Conservation (phyloP, 2,329 filamentous ascomycete species). For the Fusarium agapanthi region DNA sequence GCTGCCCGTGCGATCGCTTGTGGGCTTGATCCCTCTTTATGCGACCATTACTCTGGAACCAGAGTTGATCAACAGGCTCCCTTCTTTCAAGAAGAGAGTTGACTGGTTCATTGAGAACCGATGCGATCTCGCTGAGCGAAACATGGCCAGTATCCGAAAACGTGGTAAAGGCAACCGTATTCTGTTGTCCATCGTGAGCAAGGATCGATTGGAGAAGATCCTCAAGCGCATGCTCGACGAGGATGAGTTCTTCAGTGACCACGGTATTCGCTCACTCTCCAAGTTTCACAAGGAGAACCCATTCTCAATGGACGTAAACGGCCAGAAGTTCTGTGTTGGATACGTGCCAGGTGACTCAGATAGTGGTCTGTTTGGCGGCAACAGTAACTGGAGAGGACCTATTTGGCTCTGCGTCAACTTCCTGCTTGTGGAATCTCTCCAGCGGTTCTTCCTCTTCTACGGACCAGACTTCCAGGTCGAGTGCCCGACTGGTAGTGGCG, state of each 20-base stretch:
- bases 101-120: slow-evolving; percentile 95
- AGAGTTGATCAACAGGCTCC: slow-evolving; percentile 89
- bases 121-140: slow-evolving; percentile 86
- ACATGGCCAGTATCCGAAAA: slow-evolving; percentile 92
- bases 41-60: slow-evolving; percentile 92
- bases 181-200: slow-evolving; percentile 88
- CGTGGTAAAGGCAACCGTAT: slow-evolving; percentile 91
- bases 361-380: slow-evolving; percentile 92
- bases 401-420: slow-evolving; percentile 98
- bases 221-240: slow-evolving; percentile 92
- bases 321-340: slow-evolving; percentile 84
- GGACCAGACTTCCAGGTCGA: slow-evolving; percentile 88
- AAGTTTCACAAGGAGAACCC: slow-evolving; percentile 91
- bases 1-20: slow-evolving; percentile 88
- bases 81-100: slow-evolving; percentile 89
- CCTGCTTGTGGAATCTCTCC: slow-evolving; percentile 90
- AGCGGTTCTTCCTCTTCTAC: slow-evolving; percentile 96
- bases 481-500: slow-evolving; percentile 91
- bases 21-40: slow-evolving; percentile 92
- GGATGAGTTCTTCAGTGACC: slow-evolving; percentile 88
- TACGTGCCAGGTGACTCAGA: slow-evolving; percentile 97
- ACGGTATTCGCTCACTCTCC: slow-evolving; percentile 91
- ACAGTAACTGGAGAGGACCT: slow-evolving; percentile 97
- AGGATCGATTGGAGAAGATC: slow-evolving; percentile 89
- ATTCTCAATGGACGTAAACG: slow-evolving; percentile 95